These are phyloP conservation scores for Entelexis sorbosivorans DNA, from an alignment of 1,139 yeast genomes.

Conservation along the genomic window DNA sequence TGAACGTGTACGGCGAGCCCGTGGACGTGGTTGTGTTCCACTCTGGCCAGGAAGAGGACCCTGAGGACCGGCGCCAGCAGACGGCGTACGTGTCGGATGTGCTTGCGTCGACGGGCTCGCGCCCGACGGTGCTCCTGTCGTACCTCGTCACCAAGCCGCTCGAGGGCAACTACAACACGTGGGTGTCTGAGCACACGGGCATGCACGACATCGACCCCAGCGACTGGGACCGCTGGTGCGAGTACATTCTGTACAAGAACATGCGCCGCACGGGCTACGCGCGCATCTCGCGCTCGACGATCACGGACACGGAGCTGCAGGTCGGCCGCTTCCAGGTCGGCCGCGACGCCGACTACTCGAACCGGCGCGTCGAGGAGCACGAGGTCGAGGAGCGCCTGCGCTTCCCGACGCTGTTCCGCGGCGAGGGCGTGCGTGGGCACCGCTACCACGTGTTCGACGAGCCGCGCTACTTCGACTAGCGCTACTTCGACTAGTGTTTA, in stretches of 20 bases:
- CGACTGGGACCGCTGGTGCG: constrained; percentile 98
- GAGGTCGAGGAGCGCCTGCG: constrained; percentile 52
- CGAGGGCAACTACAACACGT: constrained; percentile 82
- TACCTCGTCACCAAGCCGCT: constrained; percentile 81
- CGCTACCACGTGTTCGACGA: constrained; percentile 88
- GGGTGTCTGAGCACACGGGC: constrained; percentile 71
- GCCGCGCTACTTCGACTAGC: constrained; percentile 53
- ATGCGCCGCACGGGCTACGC: constrained; percentile 87
- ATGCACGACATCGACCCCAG: constrained; percentile 88
- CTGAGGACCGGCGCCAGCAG: constrained; percentile 82
- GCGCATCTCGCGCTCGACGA: constrained; percentile 81
- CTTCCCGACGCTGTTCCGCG: constrained; percentile 74
- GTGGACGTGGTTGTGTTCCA: constrained; percentile 95
- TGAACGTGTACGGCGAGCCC: constrained; percentile 72
- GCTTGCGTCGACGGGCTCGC: constrained; percentile 57
- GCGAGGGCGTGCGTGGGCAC: constrained; percentile 94
- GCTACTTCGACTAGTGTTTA: no score
- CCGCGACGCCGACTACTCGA: constrained; percentile 39
- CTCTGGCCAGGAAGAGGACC: constrained; percentile 96
- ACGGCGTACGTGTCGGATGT: constrained; percentile 63
- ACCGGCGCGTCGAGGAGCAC: constrained; percentile 44
- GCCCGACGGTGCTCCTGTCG: constrained; percentile 75
- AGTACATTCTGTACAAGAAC: constrained; percentile 80
- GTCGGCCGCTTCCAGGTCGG: constrained; percentile 76
- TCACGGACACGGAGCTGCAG: constrained; percentile 93